Evolutionary conservation across 164 flowering plant genomes (phyloP).

Genomic region (Nymphaea thermarum): DNA sequence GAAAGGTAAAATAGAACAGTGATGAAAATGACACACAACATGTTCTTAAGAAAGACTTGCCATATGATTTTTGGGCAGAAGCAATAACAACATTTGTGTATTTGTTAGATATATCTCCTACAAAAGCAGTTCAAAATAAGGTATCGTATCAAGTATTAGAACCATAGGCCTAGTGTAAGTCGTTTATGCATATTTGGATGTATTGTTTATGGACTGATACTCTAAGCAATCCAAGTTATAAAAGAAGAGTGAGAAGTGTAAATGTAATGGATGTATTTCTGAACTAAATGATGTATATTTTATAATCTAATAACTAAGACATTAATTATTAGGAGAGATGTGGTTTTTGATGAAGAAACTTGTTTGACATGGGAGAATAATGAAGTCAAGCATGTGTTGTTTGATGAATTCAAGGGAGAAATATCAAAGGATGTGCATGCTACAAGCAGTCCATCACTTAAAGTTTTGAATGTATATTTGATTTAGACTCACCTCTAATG

Average conservation of each 20-base stretch:
- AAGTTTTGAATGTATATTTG: too few relatives aligned
- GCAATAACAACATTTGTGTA: constrained; percentile 1
- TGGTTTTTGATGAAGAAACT: neutral
- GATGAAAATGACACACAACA: neutral
- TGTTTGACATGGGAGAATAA: neutral
- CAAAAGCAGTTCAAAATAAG: neutral
- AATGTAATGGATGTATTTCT: constrained; percentile 6
- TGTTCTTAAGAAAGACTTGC: neutral
- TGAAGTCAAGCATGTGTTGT: neutral
- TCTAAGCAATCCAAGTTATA: neutral
- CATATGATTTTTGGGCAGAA: constrained; percentile 4
- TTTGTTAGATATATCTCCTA: constrained; percentile 3
- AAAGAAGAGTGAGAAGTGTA: constrained; percentile 6
- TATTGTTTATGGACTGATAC: constrained; percentile 1
- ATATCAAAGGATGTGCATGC: too few relatives aligned
- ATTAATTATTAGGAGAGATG: constrained; percentile 4
- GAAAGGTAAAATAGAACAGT: too few relatives aligned
- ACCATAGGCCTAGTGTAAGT: constrained; percentile 3
- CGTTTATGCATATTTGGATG: constrained; percentile 3
- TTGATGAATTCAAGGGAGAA: neutral
- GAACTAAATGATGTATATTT: constrained; percentile 5
- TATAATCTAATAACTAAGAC: neutral
- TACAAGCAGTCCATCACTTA: neutral
- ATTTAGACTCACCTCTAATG: too few relatives aligned
- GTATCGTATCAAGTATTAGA: constrained; percentile 8